A percentile compares a stretch with the other conserved stretches of the same genome.
Evolutionary conservation across 768 basidiomycete species (phyloP).

Genomic region (Paxillus ammoniavirescens): DNA sequence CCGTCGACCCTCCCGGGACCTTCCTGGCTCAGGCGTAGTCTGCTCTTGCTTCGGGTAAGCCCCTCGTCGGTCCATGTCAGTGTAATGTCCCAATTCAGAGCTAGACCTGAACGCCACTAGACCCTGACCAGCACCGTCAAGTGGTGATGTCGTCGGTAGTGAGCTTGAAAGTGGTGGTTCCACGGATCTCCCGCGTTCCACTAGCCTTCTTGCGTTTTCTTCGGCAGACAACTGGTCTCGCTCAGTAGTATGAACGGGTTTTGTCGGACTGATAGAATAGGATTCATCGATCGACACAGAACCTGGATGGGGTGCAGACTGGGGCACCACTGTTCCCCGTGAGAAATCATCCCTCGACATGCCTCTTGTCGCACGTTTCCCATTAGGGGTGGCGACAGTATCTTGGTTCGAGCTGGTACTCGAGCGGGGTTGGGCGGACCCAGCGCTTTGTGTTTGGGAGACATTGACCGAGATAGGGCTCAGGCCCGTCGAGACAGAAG

Average conservation of each 20-base stretch:
- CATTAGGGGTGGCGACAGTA: conserved; percentile 16
- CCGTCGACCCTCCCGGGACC: conserved; percentile 46
- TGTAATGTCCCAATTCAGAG: conserved; percentile 81
- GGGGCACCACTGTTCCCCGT: conserved; percentile 53
- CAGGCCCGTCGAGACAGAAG: conserved; percentile 39
- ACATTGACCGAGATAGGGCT: conserved; percentile 24
- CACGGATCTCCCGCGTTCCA: conserved; percentile 46
- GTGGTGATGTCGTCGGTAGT: conserved; percentile 48
- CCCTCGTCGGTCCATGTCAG: conserved; percentile 51
- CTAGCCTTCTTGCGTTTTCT: conserved; percentile 35
- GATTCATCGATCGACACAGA: conserved; percentile 23
- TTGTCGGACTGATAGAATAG: conserved; percentile 53
- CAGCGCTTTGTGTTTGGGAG: conserved; percentile 24
- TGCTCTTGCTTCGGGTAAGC: conserved; percentile 37
- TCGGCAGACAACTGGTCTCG: conserved; percentile 22
- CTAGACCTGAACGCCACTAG: conserved; percentile 53
- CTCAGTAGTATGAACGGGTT: conserved; percentile 44
- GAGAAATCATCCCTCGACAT: conserved; percentile 61
- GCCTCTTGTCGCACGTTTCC: conserved; percentile 39
- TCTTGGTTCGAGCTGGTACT: conserved; percentile 51
- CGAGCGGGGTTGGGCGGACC: conserved; percentile 49
- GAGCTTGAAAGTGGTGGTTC: conserved; percentile 65
- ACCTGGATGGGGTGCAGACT: conserved; percentile 34
- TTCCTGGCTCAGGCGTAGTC: conserved; percentile 54
- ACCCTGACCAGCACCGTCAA: conserved; percentile 32